Evolutionary conservation across 129 eudicot genomes (phyloP).

Genomic region (Lonicera japonica): DNA sequence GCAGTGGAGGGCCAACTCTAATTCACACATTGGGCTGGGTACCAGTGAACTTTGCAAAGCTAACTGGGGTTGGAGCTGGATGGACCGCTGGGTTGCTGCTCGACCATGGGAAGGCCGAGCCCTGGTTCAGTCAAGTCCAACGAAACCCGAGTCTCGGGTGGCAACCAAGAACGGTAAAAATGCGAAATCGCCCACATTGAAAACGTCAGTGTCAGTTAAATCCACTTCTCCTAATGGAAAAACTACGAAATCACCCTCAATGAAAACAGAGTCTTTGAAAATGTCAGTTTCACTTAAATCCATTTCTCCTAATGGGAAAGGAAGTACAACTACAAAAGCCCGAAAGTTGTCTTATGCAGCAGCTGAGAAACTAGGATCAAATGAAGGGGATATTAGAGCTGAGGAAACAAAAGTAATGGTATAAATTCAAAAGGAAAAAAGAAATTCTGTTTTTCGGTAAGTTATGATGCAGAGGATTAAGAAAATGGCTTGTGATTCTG

Average conservation of each 20-base stretch:
- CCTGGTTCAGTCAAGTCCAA: conserved; percentile 42
- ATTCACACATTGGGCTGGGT: conserved; percentile 31
- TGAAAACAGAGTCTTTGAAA: too few relatives aligned
- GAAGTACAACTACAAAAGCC: conserved; percentile 29
- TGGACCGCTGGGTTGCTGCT: conserved; percentile 95
- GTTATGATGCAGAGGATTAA: conserved; percentile 5
- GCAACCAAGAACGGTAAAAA: conserved; percentile 32
- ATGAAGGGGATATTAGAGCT: conserved; percentile 16
- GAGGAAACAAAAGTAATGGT: conserved; percentile 19
- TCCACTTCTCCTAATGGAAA: conserved; percentile 46
- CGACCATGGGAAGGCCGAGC: conserved; percentile 89
- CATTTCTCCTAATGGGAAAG: conserved; percentile 45
- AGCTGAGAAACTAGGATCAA: conserved; percentile 20
- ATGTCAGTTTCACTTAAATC: conserved; percentile 39
- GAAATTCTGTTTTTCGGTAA: conserved; percentile 1
- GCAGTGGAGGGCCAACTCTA: conserved; percentile 92
- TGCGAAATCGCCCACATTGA: conserved; percentile 30
- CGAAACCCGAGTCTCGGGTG: conserved; percentile 37
- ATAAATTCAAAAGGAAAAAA: not conserved
- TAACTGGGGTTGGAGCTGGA: conserved; percentile 99
- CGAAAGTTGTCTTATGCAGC: conserved; percentile 59
- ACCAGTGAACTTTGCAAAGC: conserved; percentile 47
- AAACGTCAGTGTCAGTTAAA: conserved; percentile 40
- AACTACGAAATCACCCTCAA: conserved; percentile 27
- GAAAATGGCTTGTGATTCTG: conserved; percentile 8